Evolutionary conservation across 2,329 filamentous ascomycete genomes (phyloP).

Genomic region (Fusarium euwallaceae): DNA sequence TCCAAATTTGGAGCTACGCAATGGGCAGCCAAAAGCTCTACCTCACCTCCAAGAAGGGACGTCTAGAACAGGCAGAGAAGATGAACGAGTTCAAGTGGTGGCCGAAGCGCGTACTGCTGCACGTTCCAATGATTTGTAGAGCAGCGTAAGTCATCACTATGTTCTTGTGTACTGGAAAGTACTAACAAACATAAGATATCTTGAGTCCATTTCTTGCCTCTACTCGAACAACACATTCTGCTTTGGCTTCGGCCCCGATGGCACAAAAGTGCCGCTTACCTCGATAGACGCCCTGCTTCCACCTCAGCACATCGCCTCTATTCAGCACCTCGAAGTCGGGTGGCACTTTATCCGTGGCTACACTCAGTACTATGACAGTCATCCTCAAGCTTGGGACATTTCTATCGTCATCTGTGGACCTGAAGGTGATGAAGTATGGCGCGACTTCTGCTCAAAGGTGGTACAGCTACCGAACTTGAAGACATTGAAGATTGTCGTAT

Average conservation of each 20-base stretch:
- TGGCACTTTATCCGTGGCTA: slow-evolving; percentile 13
- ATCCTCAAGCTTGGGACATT: slow-evolving; percentile 13
- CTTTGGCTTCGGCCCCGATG: neutral
- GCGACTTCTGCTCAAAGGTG: neutral
- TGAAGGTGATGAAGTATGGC: neutral
- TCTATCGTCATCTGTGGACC: neutral
- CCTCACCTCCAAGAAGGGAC: neutral
- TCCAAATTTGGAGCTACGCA: neutral
- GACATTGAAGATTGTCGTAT: neutral
- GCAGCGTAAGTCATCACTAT: neutral
- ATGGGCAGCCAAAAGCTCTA: neutral
- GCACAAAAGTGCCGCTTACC: neutral
- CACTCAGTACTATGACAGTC: slow-evolving; percentile 14
- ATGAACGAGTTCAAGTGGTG: neutral
- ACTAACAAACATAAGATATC: neutral
- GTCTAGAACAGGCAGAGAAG: neutral
- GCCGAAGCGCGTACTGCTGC: neutral
- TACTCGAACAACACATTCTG: neutral
- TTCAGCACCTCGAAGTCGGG: slow-evolving; percentile 5
- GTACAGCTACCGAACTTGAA: neutral
- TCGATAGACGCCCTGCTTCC: neutral
- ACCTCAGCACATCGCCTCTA: neutral
- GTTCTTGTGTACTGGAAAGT: too few relatives aligned
- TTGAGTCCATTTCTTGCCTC: neutral
- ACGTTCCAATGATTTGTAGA: neutral